phyloP scores from a whole-genome alignment of 345 rosid species.

The Sonneratia alba region DNA sequence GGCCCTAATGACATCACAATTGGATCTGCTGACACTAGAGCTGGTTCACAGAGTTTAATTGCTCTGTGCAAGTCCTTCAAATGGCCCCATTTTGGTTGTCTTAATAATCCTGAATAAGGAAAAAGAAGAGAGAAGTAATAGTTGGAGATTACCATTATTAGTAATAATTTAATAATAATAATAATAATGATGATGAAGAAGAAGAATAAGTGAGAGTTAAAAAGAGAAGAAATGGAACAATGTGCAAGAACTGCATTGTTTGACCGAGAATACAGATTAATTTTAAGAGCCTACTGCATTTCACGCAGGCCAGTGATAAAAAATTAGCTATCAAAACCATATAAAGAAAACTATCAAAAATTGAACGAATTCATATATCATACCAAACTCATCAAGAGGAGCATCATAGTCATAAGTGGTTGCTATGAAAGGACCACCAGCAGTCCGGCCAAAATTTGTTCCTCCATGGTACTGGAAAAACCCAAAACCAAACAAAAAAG shows the following conservation, averaged over 20 bases:
- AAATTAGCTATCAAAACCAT: background rate
- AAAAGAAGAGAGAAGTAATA: background rate
- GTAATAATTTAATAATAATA: background rate
- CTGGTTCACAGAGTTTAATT: conserved; percentile 80
- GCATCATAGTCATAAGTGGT: conserved; percentile 98
- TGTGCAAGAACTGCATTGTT: background rate
- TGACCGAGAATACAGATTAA: background rate
- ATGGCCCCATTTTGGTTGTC: conserved; percentile 99
- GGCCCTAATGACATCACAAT: conserved; percentile 60
- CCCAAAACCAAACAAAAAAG: conserved; percentile 13
- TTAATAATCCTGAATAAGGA: conserved; percentile 49
- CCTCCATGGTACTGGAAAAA: conserved; percentile 85
- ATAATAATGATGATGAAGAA: too few relatives aligned
- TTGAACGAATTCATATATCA: conserved; percentile 9
- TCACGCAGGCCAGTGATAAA: background rate
- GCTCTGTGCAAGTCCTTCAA: conserved; percentile 97
- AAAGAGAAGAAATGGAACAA: background rate
- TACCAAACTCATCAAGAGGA: conserved; percentile 96
- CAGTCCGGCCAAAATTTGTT: conserved; percentile 96
- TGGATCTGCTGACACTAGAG: conserved; percentile 66
- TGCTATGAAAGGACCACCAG: conserved; percentile 99
- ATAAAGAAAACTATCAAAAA: conserved; percentile 1
- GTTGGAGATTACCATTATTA: background rate
- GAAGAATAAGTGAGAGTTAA: background rate
- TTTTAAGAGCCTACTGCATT: background rate